Conservation (phyloP, 768 basidiomycete species). For the Kwoniella newhampshirensis region DNA sequence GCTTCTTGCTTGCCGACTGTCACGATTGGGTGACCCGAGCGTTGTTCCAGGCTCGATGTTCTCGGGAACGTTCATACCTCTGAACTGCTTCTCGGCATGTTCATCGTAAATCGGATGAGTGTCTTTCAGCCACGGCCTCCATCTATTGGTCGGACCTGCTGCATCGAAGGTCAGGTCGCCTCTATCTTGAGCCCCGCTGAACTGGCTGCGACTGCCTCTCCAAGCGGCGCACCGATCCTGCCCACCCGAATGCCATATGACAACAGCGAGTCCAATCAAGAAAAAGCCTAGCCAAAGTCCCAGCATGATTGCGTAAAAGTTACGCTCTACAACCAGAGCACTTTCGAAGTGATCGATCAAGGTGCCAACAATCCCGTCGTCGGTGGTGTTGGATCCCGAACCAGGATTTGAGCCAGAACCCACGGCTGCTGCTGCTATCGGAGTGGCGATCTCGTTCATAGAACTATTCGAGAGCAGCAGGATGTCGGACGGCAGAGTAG, state of each 20-base stretch:
- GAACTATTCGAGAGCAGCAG: constrained; percentile 72
- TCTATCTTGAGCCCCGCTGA: background rate
- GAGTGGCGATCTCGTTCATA: constrained; percentile 71
- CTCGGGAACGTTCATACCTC: constrained; percentile 22
- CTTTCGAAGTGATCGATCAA: constrained; percentile 71
- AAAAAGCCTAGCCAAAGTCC: constrained; percentile 80
- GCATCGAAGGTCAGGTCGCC: too few species aligned
- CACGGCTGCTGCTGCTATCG: constrained; percentile 75
- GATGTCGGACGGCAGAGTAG: constrained; percentile 69
- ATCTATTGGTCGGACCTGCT: too few species aligned
- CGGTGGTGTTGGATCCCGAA: constrained; percentile 57
- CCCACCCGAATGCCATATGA: constrained; percentile 49
- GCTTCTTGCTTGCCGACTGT: constrained; percentile 1
- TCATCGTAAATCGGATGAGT: constrained; percentile 41
- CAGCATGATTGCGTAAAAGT: constrained; percentile 81
- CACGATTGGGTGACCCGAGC: background rate
- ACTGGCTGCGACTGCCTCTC: constrained; percentile 12
- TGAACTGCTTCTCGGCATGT: constrained; percentile 34
- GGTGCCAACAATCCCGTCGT: constrained; percentile 66
- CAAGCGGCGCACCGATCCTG: constrained; percentile 24
- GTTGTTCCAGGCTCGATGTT: constrained; percentile 11
- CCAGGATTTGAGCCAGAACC: constrained; percentile 61
- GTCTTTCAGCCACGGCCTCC: constrained; percentile 25
- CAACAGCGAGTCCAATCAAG: constrained; percentile 62
- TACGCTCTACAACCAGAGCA: constrained; percentile 72